Base-by-base conservation (phyloP, 2,329 filamentous ascomycete genomes). In the Malbranchea zuffiana region DNA sequence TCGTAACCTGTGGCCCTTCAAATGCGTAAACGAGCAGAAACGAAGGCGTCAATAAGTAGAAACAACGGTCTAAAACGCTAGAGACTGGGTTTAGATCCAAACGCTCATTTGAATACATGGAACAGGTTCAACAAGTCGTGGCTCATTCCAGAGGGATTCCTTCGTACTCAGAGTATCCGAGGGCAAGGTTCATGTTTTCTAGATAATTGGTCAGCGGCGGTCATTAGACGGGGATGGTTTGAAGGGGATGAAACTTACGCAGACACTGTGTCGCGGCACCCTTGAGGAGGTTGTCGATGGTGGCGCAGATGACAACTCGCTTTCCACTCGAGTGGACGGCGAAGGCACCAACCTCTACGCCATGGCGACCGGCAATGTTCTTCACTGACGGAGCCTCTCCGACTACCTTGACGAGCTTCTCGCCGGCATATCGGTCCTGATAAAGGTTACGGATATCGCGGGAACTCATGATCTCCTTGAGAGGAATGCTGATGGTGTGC, bases 131-230 rank as follows among this genome's bases (percentile, higher is more conserved):
- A 25, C 23, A 3, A 16, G 19, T 18, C 21, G 31, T 25, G 41
- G 26, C 18, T 38, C 59, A 71, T 41, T 72, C 62, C 41, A 74
- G 53, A 21, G 84, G 84, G 47, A 93, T 92, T 26, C 85, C 85
- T 56, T 92, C 82, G 54, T 85, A 93, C 65, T 93, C 85, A 30
- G 75, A 78, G 55, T 88, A 92, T 30, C 85, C 85, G 7, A 92
- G 71, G n/a, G 83, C 80, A 41, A 93, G 68, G 62, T 93, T 93
- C 83, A 93, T 90, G 63, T 93, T 93, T 69, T 92, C 78, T 82
- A 55, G 13, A 43, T 16, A n/a, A 39, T 26, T 29, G 15, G 17
- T 34, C 30, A 26, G 26, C 24, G 10, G 5, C 15, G 21, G 13
- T 30, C 28, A 37, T 6, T 15, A 39, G 15, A 11, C 11, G 11